A percentile compares a stretch with the other conserved stretches of the same genome.
These are phyloP conservation scores for Fraxinus latifolia DNA, from an alignment of 305 asterid genomes.

Conservation along the genomic window DNA sequence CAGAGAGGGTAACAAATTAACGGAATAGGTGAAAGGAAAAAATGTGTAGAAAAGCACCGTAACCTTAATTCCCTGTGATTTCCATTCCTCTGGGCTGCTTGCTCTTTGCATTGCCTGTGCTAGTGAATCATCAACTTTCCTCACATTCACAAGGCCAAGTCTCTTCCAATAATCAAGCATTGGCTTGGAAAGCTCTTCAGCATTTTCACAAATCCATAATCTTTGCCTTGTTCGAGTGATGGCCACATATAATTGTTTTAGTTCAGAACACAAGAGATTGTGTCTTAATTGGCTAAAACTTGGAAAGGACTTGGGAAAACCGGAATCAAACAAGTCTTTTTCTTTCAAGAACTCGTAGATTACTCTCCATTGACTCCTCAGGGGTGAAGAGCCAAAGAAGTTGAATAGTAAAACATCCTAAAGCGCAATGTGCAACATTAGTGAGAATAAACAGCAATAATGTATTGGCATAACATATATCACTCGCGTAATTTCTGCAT, in stretches of 20 bases:
- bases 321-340: slow-evolving; percentile 39
- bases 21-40: neutral
- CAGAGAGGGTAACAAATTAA: neutral
- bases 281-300: slow-evolving; percentile 51
- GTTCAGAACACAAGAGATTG: slow-evolving; percentile 63
- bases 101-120: slow-evolving; percentile 66
- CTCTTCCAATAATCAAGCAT: slow-evolving; percentile 70
- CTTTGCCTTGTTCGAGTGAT: slow-evolving; percentile 72
- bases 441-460: neutral
- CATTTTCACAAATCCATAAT: slow-evolving; percentile 73
- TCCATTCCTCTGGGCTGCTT: slow-evolving; percentile 78
- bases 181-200: slow-evolving; percentile 52
- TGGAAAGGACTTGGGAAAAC: slow-evolving; percentile 44
- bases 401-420: slow-evolving; percentile 73
- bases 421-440: slow-evolving; percentile 1
- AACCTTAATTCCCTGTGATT: slow-evolving; percentile 65
- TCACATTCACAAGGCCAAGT: slow-evolving; percentile 53
- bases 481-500: neutral
- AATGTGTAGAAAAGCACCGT: neutral
- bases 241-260: slow-evolving; percentile 69
- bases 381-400: slow-evolving; percentile 67
- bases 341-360: slow-evolving; percentile 57
- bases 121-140: slow-evolving; percentile 57
- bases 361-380: slow-evolving; percentile 68
- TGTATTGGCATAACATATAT: neutral